Evolutionary conservation across 73 alveolate species (phyloP), one percentile per base, ranked within the genome.

Genomic region (Symbiodinium pilosum): DNA sequence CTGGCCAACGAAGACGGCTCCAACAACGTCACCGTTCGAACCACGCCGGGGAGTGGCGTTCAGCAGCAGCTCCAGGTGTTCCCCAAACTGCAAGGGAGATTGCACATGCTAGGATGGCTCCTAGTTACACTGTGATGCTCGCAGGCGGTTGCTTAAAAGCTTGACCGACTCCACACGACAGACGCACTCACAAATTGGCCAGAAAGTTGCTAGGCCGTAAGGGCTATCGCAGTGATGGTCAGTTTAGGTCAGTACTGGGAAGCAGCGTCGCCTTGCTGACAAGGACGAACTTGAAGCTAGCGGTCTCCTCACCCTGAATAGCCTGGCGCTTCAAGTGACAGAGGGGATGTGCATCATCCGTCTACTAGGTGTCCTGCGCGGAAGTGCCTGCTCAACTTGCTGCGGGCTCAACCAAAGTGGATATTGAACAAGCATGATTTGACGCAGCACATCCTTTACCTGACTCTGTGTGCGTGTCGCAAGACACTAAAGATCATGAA

Each of bases 1-100:
- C 95, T 88, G 95, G 26, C 95, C 95, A 38, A 88, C 95, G 44
- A 83, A 88, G 6, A 88, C 71, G 28, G 86, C 95, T 4, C 95
- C 95, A 28, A 54, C 16, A 71, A 88, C 86, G 47, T 88, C 95
- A 39, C 95, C 95, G 1, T 51, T 56, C 47, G 95, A 44, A 40
- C 39, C 73, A 44, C 43, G 71, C 71, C 69, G 86, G 30, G 95
- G 95, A 36, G 95, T 88, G 71, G 86, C 86, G 30, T 88, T 88
- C 86, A 88, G 86, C 86, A 88, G 41, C 18, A 88, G 69, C 86
- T 88, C 95, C 28, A 88, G 71, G 86, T 88, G 86, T 21, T 54
- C 71, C 24, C 69, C 86, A n/a, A 41, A 83, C 95, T 88, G 86
- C 32, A 56, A 24, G n/a, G 28, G 18, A 43, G 30, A 34, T n/a